Percentiles rank a stretch among this genome's conserved stretches.
Evolutionary conservation across 2,329 filamentous ascomycete species (phyloP).

Genomic region (Ophioceras dolichostomum): DNA sequence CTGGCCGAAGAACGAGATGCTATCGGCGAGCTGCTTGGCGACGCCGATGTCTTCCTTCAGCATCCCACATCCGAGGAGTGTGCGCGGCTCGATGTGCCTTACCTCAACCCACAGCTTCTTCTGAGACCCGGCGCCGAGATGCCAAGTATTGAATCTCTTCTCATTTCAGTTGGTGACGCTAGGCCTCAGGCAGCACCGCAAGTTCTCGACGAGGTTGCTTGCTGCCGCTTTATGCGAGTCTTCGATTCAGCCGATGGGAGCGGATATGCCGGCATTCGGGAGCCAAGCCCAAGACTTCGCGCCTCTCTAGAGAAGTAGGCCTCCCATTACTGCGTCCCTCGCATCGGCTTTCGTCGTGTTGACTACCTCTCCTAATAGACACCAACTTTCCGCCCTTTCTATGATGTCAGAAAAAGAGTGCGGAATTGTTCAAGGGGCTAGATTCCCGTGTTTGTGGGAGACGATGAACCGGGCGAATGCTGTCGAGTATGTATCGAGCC

Average conservation of each 20-base stretch:
- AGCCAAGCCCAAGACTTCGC: conserved; percentile 4
- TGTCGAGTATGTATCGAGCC: too few species aligned
- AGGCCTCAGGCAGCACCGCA: not conserved
- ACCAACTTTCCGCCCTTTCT: conserved; percentile 15
- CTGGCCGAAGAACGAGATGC: conserved; percentile 1
- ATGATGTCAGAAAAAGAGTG: conserved; percentile 19
- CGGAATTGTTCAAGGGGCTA: conserved; percentile 6
- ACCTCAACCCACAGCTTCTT: conserved; percentile 9
- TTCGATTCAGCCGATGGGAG: conserved; percentile 6
- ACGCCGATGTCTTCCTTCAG: conserved; percentile 6
- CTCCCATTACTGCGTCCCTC: too few species aligned
- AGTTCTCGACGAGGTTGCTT: conserved; percentile 5
- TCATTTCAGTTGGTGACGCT: not conserved
- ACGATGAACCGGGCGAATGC: too few species aligned
- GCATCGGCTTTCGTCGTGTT: too few species aligned
- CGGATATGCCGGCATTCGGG: conserved; percentile 1
- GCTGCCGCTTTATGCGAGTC: conserved; percentile 5
- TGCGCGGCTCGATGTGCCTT: conserved; percentile 5
- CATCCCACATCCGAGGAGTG: conserved; percentile 6
- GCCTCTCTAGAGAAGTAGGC: conserved; percentile 8
- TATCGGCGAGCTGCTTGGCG: conserved; percentile 1
- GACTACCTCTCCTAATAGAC: conserved; percentile 5
- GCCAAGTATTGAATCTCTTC: conserved; percentile 5
- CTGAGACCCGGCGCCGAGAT: conserved; percentile 7
- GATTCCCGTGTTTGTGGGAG: conserved; percentile 13